A percentile compares a stretch with the other conserved stretches of the same genome.
Evolutionary conservation across 495 filamentous ascomycete genomes (phyloP).

Genomic region (Lentithecium fluviatile): DNA sequence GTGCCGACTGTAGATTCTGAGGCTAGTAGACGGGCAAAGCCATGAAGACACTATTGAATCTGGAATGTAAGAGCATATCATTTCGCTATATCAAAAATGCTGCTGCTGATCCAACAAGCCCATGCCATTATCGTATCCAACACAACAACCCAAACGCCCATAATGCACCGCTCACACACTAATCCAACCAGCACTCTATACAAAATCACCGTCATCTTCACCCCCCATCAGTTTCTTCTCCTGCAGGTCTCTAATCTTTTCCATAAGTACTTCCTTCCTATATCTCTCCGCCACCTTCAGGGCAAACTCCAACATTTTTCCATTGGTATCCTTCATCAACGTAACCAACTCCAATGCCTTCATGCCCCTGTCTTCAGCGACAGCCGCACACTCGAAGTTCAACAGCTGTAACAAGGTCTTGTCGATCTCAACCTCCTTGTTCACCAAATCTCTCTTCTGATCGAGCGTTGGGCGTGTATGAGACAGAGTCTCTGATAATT

Average conservation of each 20-base stretch:
- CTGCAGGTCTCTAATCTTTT: constrained; percentile 80
- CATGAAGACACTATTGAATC: no score
- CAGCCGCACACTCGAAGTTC: constrained; percentile 80
- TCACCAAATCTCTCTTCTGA: constrained; percentile 66
- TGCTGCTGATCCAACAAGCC: no score
- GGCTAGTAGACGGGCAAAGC: no score
- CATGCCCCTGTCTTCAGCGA: constrained; percentile 86
- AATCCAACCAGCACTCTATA: background rate
- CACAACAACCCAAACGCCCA: background rate
- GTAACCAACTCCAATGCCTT: constrained; percentile 83
- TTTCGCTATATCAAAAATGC: no score
- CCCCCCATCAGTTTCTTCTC: constrained; percentile 61
- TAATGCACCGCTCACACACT: background rate
- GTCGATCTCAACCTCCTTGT: constrained; percentile 76
- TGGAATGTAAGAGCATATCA: no score
- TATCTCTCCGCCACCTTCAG: constrained; percentile 80
- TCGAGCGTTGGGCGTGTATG: constrained; percentile 54
- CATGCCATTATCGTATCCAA: no score
- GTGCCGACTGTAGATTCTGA: no score
- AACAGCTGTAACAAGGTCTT: constrained; percentile 86
- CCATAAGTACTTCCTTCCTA: constrained; percentile 69
- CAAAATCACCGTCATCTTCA: constrained; percentile 52
- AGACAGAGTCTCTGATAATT: constrained; percentile 69
- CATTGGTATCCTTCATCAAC: constrained; percentile 70
- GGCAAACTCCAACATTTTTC: constrained; percentile 82